Evolutionary conservation across 306 rosid genomes (phyloP), one percentile per base, ranked within the genome.

Genomic region (Cucumis cinereus): DNA sequence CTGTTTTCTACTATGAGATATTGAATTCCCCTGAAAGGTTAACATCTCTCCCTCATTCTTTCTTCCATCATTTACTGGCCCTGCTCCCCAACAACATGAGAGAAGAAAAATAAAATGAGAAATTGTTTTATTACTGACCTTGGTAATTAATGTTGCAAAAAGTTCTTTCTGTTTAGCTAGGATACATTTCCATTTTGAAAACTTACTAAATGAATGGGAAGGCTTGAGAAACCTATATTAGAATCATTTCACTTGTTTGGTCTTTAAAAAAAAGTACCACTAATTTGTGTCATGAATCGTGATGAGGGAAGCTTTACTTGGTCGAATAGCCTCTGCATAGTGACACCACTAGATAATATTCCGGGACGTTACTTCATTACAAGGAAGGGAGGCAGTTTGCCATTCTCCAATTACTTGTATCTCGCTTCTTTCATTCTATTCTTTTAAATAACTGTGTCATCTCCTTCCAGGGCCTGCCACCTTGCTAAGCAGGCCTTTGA

Each of bases 1-100:
- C 96, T 30, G 96, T 90, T 73, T 90, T 90, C 57, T 87, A 88
- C 84, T 90, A 87, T 73, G 96, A 90, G 74, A 90, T 90, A 79
- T 83, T 86, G 75, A 88, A 88, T 80, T 90, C 91, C 69, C 82
- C 92, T 49, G 96, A 90, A 82, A 85, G 96, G 92, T 87, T 52
- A 22, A 35, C 59, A 13, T 26, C 28, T 19, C 10, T 73, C 50
- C 77, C 22, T 75, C 35, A 45, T 54, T 26, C 33, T 56, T 16
- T 41, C 35, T 54, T 19, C 6, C 50, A 41, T 41, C 73, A 20
- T 67, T 15, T 11, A 8, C 54, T 40, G 26, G 33, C 49, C 33
- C 54, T 38, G 6, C 19, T 38, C 33, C 73, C 73, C 53, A 40
- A 20, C 33, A 67, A 67, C 11, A 36, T 10, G 53, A 49, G 15